Base-by-base conservation (phyloP, 208 protist genomes). In the Trypanosoma lewisi region DNA sequence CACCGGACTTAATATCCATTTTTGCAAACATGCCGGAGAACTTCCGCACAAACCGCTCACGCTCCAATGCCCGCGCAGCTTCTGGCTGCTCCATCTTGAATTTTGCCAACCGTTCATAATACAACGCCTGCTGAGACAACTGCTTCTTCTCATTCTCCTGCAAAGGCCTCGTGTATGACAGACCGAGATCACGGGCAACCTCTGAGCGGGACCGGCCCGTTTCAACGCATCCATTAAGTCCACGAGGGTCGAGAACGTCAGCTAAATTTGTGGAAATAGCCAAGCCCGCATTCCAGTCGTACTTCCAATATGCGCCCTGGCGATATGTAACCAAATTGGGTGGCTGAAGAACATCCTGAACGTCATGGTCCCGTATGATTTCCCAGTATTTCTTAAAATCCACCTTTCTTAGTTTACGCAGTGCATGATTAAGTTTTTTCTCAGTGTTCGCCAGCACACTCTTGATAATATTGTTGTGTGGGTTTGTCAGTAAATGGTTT, bases 361-460 rank as follows among this genome's bases (percentile, higher is more conserved):
- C 83, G 62, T 96, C 91, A 69, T 96, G 91, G 60, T 96, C 91
- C 23, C 91, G 85, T 14, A 96, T 85, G 31, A 96, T 92, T 75
- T 96, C 87, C 91, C 91, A 96, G 63, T 96, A 96, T 33, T 78
- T 73, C 51, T 83, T 89, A 67, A 96, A 96, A 58, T 96, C 91
- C 9, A 87, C 70, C 73, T 96, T 96, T 27, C 91, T 85, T 51
- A 94, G 77, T 17, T 77, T 83, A 16, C 91, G 91, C 50, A 96
- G 78, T 6, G 83, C 68, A 67, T 89, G 80, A 25, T 83, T 82
- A 14, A 96, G 86, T 67, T 83, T 84, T 27, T 69, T 76, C 71
- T 96, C 87, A 31, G 78, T 93, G 56, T 80, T 85, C 5, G 76
- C 73, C 3, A 96, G 72, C 14, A 94, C 67, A 3, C 77, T 85